Percentiles rank a stretch among this genome's conserved stretches.
Evolutionary conservation across 441 rosid species (phyloP).

Genomic region (Isatis lusitanica): DNA sequence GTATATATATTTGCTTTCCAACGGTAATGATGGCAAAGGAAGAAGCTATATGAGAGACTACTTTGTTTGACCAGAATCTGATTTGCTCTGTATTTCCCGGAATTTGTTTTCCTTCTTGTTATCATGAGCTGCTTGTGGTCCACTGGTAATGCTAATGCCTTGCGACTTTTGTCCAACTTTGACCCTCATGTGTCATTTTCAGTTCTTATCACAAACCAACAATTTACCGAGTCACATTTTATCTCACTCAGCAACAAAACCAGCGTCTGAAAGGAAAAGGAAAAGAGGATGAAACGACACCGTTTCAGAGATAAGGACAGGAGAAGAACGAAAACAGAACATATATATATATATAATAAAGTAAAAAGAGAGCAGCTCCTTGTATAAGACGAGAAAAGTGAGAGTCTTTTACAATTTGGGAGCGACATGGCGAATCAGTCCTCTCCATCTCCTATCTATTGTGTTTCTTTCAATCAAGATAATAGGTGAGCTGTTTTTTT

Average conservation of each 20-base stretch:
- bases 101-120: not conserved
- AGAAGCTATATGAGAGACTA: slow-evolving; percentile 27
- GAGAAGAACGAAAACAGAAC: not conserved
- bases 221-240: not conserved
- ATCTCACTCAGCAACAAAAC: not conserved
- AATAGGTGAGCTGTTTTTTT: slow-evolving; percentile 40
- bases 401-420: slow-evolving; percentile 1
- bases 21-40: not conserved
- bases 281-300: not conserved
- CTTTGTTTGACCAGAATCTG: slow-evolving; percentile 33
- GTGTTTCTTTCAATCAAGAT: slow-evolving; percentile 87
- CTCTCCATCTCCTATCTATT: slow-evolving; percentile 52
- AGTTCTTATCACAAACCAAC: not conserved
- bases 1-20: slow-evolving; percentile 26
- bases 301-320: not conserved
- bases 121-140: slow-evolving; percentile 31
- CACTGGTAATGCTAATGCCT: not conserved
- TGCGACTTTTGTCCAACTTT: slow-evolving; percentile 27
- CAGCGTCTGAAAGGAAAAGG: not conserved
- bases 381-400: not conserved
- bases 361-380: not conserved
- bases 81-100: slow-evolving; percentile 1
- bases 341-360: not conserved
- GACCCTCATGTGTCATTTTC: slow-evolving; percentile 36
- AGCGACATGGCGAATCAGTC: slow-evolving; percentile 51